A percentile compares a stretch with the other conserved stretches of the same genome.
phyloP scores from a whole-genome alignment of 331 rosid species.

The Telfairia occidentalis region DNA sequence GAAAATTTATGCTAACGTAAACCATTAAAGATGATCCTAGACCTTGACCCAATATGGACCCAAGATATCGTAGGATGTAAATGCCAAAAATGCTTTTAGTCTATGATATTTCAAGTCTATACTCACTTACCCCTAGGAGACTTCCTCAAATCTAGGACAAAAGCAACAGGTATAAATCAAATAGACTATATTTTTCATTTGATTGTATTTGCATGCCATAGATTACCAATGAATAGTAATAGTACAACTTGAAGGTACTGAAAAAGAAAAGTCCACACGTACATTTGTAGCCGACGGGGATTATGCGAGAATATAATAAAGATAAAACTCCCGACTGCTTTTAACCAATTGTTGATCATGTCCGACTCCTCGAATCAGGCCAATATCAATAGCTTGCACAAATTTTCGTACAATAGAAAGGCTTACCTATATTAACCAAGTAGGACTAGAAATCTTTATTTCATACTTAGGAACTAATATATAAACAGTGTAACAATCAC shows the following conservation, averaged over 20 bases:
- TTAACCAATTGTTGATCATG: slow-evolving; percentile 97
- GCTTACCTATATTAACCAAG: slow-evolving; percentile 66
- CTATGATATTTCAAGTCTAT: neutral
- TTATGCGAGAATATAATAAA: neutral
- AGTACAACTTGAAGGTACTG: neutral
- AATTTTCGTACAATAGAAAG: slow-evolving; percentile 98
- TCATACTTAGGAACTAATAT: neutral
- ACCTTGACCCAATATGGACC: neutral
- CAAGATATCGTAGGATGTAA: neutral
- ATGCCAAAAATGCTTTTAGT: neutral
- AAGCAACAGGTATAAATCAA: neutral
- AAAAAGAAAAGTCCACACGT: neutral
- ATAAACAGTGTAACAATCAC: slow-evolving; percentile 13
- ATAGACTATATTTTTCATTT: neutral
- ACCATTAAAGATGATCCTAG: neutral
- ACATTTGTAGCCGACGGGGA: neutral
- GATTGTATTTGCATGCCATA: neutral
- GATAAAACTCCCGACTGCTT: neutral
- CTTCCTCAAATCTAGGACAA: neutral
- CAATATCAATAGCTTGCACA: slow-evolving; percentile 92
- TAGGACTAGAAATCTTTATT: slow-evolving; percentile 8
- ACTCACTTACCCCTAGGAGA: neutral
- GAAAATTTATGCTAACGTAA: neutral
- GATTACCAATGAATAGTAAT: neutral
- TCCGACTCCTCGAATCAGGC: slow-evolving; percentile 74